Percentiles rank a stretch among this genome's conserved stretches.
phyloP scores from a whole-genome alignment of 305 asterid species.

The Fraxinus greggii region DNA sequence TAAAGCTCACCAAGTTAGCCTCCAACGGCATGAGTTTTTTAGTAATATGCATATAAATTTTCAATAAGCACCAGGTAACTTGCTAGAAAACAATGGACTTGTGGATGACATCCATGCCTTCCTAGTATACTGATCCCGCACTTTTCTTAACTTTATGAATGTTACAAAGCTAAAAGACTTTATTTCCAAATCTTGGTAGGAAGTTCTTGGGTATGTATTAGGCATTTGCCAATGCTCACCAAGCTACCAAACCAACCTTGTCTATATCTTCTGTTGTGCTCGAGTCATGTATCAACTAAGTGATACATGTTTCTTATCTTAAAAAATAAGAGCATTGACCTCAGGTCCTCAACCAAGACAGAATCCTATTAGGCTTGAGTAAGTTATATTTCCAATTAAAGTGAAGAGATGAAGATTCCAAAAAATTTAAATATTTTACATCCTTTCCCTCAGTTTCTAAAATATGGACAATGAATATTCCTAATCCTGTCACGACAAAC shows the following conservation, averaged over 20 bases:
- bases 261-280: neutral
- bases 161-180: neutral
- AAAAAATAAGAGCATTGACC: neutral
- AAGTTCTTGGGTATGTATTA: neutral
- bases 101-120: neutral
- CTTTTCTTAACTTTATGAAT: slow-evolving; percentile 7
- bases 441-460: neutral
- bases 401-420: neutral
- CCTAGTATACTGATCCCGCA: neutral
- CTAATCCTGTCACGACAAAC: neutral
- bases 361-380: slow-evolving; percentile 1
- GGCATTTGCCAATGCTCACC: slow-evolving; percentile 5
- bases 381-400: neutral
- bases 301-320: neutral
- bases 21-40: neutral
- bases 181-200: neutral
- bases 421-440: neutral
- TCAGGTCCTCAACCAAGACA: neutral
- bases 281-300: neutral
- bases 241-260: slow-evolving; percentile 5
- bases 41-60: neutral
- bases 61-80: neutral
- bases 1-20: neutral
- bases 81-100: slow-evolving; percentile 1
- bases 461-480: neutral